Evolutionary conservation across 1,139 yeast species (phyloP), one percentile per base, ranked within the genome.

Genomic region (Geotrichum australiense): DNA sequence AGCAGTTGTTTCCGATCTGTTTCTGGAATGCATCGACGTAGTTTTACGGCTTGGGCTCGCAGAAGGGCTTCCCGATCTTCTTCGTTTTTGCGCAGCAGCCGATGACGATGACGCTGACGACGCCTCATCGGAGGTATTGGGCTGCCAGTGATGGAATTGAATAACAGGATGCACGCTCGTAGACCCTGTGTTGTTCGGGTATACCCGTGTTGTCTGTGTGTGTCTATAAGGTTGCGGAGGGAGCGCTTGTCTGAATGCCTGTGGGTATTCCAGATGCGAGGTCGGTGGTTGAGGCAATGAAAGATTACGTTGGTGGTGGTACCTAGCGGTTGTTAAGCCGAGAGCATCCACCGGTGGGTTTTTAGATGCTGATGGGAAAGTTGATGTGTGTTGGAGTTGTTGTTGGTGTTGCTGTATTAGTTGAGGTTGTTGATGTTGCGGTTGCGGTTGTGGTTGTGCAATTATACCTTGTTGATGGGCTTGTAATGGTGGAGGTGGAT

Each of bases 231-330:
- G 47, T 25, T 12, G 46, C 41, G n/a, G 47, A 36, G 32, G 40
- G 29, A 16, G 21, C 14, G 22, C 18, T 11, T 35, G 42, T 54
- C 19, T 46, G 50, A 19, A 45, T 34, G 37, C 48, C 36, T 28
- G 43, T n/a, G 22, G 43, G 33, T 31, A 38, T 10, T 29, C 39
- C 34, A 49, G 43, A 45, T 35, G 51, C 42, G 26, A 51, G n/a
- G 47, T 44, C 14, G 52, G 53, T 34, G 50, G 57, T 21, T 47
- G 56, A 7, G 55, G 60, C 28, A 53, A 39, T 3, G 58, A 53
- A 36, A 49, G 42, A 35, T 54, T 53, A 18, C 58, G 47, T 39
- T 53, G 55, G 32, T 35, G 45, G 21, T 31, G 28, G 43, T 25
- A 15, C 26, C 47, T 8, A 52, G 14, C 12, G 30, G 26, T 20